These are phyloP conservation scores for Russula compacta DNA, from an alignment of 768 basidiomycete species.

Conservation along the genomic window DNA sequence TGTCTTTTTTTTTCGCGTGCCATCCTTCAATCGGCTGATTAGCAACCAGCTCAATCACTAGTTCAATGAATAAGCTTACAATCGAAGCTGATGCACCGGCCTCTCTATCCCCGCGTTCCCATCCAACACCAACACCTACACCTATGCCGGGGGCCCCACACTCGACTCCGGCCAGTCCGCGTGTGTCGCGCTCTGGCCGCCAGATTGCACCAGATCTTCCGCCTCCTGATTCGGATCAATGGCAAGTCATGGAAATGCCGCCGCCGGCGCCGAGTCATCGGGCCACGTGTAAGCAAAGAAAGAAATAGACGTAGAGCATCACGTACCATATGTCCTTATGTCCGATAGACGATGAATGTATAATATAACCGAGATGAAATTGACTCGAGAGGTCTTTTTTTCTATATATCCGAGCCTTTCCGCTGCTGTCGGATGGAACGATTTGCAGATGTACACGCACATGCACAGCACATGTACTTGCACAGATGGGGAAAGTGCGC, in stretches of 20 bases:
- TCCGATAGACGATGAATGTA: background rate
- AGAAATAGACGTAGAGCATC: conserved; percentile 1
- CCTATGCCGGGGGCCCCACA: conserved; percentile 1
- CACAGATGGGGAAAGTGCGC: background rate
- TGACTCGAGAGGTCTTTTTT: no score
- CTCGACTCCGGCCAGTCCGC: background rate
- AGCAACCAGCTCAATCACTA: conserved; percentile 33
- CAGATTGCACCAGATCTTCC: conserved; percentile 26
- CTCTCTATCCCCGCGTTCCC: conserved; percentile 5
- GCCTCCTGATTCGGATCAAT: conserved; percentile 31
- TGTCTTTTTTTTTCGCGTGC: background rate
- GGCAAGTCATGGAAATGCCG: conserved; percentile 27
- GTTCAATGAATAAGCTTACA: conserved; percentile 31
- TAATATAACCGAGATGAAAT: background rate
- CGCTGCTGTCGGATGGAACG: background rate
- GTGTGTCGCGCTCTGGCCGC: background rate
- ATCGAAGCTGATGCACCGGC: conserved; percentile 21
- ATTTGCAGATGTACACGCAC: background rate
- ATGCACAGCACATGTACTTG: background rate
- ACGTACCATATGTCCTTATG: background rate
- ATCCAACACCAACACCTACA: background rate
- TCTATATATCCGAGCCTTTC: background rate
- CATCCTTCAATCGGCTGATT: background rate
- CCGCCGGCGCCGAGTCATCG: conserved; percentile 14
- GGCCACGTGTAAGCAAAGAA: conserved; percentile 2